phyloP scores from a whole-genome alignment of 2,329 filamentous ascomycete genomes.

The Ascochyta pisi region DNA sequence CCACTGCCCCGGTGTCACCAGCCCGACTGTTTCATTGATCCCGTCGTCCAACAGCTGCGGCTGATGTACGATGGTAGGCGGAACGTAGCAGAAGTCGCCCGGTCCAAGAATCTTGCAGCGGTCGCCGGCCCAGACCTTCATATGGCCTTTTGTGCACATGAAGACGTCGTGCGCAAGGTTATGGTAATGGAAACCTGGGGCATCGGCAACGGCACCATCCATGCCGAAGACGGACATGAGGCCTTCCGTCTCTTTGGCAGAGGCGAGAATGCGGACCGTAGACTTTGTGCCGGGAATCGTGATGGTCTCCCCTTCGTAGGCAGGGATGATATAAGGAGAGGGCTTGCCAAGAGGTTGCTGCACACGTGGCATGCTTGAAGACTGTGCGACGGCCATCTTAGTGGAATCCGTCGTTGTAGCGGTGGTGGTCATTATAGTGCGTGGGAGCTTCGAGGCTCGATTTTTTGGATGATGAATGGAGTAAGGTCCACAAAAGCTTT shows the following conservation, averaged over 20 bases:
- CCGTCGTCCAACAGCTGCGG: constrained; percentile 23
- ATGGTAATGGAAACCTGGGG: constrained; percentile 32
- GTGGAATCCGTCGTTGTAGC: neutral
- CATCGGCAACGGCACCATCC: constrained; percentile 26
- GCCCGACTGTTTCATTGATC: constrained; percentile 24
- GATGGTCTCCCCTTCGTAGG: constrained; percentile 24
- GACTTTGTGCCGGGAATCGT: constrained; percentile 27
- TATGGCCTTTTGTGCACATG: constrained; percentile 28
- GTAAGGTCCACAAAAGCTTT: neutral
- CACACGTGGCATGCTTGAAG: constrained; percentile 15
- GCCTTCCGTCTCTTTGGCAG: constrained; percentile 24
- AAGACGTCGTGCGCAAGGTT: constrained; percentile 30
- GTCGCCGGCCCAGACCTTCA: constrained; percentile 28
- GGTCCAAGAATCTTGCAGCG: constrained; percentile 26
- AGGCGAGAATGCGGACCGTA: constrained; percentile 25
- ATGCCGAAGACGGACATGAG: constrained; percentile 27
- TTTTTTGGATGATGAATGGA: too few relatives aligned
- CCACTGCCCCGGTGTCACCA: constrained; percentile 30
- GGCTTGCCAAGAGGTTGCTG: constrained; percentile 18
- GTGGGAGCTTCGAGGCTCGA: neutral
- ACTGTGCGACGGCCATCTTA: constrained; percentile 6
- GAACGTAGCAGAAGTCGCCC: constrained; percentile 30
- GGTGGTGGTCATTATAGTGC: constrained; percentile 1
- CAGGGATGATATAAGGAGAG: constrained; percentile 24
- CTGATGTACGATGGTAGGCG: constrained; percentile 26